Base-by-base conservation (phyloP, 306 rosid species). In the Cicer bijugum region DNA sequence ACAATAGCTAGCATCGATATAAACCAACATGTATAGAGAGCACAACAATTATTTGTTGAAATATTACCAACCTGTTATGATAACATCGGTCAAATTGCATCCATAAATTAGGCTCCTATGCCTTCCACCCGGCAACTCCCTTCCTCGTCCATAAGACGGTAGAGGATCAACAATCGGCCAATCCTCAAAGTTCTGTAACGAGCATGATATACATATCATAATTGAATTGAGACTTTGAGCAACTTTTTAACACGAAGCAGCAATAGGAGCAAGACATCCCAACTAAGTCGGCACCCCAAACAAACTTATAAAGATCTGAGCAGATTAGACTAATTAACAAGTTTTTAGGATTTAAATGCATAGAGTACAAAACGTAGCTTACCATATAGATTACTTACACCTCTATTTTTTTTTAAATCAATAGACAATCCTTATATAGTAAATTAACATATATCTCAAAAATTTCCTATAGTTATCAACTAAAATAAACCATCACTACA, bases 131-230 rank as follows among this genome's bases (percentile, higher is more conserved):
- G 92, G 87, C 66, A 87, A 78, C 79, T 93, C 98, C 82, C 98
- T 86, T 33, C 98, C 98, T 72, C 90, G 88, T 60, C 98, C 98
- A 74, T 93, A 93, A 0, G 98, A 90, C 1, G 97, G 97, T 19
- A 93, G 82, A 15, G 97, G 97, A 33, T 89, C 92, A 43, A 86
- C 79, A 71, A 93, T 71, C 11, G 93, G 97, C 97, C 98, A 93
- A 71, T 87, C 93, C 28, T 78, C 57, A 0, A 81, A 75, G 78
- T 85, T 69, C 97, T 91, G 86, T 53, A 77, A 85, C 63, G 72
- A 50, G 67, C 47, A 69, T 65, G 28, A 77, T 12, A 80, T 58
- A 50, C 58, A 67, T 37, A 74, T 77, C 76, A 73, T 42, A 65
- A 53, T 20, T 39, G 73, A 58, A 58, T 56, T 10, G 15, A 46